phyloP scores from a whole-genome alignment of 176 grass and related monocot species.

The Dactylis glomerata region DNA sequence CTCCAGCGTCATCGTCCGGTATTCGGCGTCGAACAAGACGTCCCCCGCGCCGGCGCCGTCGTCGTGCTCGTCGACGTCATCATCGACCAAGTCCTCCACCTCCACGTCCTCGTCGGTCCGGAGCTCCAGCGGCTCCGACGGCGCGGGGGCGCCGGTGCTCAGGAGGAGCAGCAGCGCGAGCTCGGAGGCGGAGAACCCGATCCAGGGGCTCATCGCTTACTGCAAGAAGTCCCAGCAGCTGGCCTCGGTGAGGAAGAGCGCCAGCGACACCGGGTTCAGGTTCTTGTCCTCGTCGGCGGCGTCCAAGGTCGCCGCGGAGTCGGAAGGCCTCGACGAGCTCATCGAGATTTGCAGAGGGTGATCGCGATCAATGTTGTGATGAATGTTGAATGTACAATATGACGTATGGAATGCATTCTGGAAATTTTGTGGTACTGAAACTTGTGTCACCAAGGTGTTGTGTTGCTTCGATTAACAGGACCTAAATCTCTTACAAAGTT shows the following conservation, averaged over 20 bases:
- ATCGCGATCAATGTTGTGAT: neutral
- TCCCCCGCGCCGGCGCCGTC: slow-evolving; percentile 32
- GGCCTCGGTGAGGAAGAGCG: slow-evolving; percentile 67
- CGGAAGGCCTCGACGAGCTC: slow-evolving; percentile 38
- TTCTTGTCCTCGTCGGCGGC: slow-evolving; percentile 45
- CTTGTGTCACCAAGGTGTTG: slow-evolving; percentile 30
- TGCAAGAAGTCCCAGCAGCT: slow-evolving; percentile 93
- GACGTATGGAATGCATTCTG: slow-evolving; percentile 11
- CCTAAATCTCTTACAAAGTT: slow-evolving; percentile 7
- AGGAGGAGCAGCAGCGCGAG: slow-evolving; percentile 81
- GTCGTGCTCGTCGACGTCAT: slow-evolving; percentile 29
- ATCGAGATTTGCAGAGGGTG: slow-evolving; percentile 37
- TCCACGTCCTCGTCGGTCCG: slow-evolving; percentile 52
- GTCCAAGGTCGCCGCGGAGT: slow-evolving; percentile 49
- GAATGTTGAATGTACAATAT: slow-evolving; percentile 34
- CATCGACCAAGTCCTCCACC: neutral
- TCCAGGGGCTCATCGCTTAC: slow-evolving; percentile 86
- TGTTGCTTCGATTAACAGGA: slow-evolving; percentile 38
- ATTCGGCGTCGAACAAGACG: slow-evolving; percentile 39
- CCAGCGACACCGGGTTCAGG: slow-evolving; percentile 59
- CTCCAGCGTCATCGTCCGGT: slow-evolving; percentile 59
- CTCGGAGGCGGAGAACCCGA: slow-evolving; percentile 81
- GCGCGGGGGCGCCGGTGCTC: slow-evolving; percentile 34
- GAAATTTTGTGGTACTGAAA: slow-evolving; percentile 25
- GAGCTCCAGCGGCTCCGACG: slow-evolving; percentile 45